Conservation (phyloP, 352 stramenopile species). For the Phytopythium vexans region DNA sequence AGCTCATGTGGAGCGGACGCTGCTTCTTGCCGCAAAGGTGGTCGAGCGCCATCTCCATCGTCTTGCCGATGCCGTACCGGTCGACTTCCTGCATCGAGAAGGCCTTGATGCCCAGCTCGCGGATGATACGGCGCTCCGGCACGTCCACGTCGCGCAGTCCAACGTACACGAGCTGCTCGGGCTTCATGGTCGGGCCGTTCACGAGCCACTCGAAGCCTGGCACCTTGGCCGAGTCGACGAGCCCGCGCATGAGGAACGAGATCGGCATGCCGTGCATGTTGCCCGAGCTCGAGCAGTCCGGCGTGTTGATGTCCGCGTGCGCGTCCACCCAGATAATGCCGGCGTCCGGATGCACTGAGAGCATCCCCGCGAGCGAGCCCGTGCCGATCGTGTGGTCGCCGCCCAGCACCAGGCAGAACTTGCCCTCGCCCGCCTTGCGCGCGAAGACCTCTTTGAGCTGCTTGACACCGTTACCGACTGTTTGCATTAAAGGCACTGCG, state of each 20-base stretch:
- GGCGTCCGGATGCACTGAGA: slow-evolving; percentile 89
- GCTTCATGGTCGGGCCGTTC: slow-evolving; percentile 67
- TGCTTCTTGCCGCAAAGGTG: slow-evolving; percentile 87
- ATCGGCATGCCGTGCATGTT: slow-evolving; percentile 99
- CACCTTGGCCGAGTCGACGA: slow-evolving; percentile 85
- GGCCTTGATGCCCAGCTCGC: slow-evolving; percentile 91
- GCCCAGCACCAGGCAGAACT: slow-evolving; percentile 95
- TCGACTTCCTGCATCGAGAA: slow-evolving; percentile 98
- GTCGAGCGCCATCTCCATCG: slow-evolving; percentile 96
- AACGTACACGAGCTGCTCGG: slow-evolving; percentile 94
- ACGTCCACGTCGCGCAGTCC: slow-evolving; percentile 94
- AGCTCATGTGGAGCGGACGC: slow-evolving; percentile 95
- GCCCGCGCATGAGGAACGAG: slow-evolving; percentile 91
- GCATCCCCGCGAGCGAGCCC: slow-evolving; percentile 90
- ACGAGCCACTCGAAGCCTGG: slow-evolving; percentile 95
- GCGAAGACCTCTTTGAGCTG: slow-evolving; percentile 80
- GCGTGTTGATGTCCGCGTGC: slow-evolving; percentile 98
- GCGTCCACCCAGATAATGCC: slow-evolving; percentile 98
- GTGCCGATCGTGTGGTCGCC: slow-evolving; percentile 96
- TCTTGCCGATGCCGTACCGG: slow-evolving; percentile 93
- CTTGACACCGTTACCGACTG: slow-evolving; percentile 86
- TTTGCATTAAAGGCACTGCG: neutral
- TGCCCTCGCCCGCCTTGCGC: slow-evolving; percentile 84
- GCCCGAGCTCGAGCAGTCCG: slow-evolving; percentile 82
- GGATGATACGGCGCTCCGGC: slow-evolving; percentile 89